Evolutionary conservation across 106 monocot species (phyloP), one percentile per base, ranked within the genome.

Genomic region (Chionographis japonica): DNA sequence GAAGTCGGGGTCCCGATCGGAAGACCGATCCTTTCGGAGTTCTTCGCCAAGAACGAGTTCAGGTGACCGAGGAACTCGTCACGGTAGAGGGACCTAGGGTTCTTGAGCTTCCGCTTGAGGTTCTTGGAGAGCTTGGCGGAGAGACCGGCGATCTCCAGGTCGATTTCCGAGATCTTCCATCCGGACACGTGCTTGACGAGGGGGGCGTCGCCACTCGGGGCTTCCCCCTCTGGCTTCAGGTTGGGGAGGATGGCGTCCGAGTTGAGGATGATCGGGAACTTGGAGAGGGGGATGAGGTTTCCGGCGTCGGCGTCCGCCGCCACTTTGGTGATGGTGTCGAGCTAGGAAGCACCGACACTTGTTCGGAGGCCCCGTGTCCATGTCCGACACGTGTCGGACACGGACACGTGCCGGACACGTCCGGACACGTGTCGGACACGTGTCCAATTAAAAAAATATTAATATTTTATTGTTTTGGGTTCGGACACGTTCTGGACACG

Each of bases 211-310:
- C 56, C 17, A 35, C 8, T 6, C 8, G 73, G 16, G 71, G 60
- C 19, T 20, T 53, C 67, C 8, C 43, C 37, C 39, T 52, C 50
- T 40, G 76, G 73, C 4, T 36, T 36, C 41, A 89, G 71, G 8
- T 62, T 67, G 18, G 72, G 78, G 67, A 76, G 37, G 51, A 83
- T 76, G 8, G 54, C 79, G 52, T 76, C 68, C 12, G 77, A 37
- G 62, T 82, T 76, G 65, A 85, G 79, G 64, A 90, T 64, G 67
- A 87, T 77, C 9, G 87, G 90, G 66, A 73, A 69, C 9, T 37
- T 59, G 68, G 56, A 4, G 14, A 55, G 11, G 36, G 77, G 8
- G 13, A 52, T 19, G 58, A 60, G 15, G 20, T 70, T 13, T 27
- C 51, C 75, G 65, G 49, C 60, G 63, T 61, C 74, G 51, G 71